These are phyloP conservation scores for Globisporangium splendens DNA, from an alignment of 352 stramenopile genomes.

Conservation along the genomic window DNA sequence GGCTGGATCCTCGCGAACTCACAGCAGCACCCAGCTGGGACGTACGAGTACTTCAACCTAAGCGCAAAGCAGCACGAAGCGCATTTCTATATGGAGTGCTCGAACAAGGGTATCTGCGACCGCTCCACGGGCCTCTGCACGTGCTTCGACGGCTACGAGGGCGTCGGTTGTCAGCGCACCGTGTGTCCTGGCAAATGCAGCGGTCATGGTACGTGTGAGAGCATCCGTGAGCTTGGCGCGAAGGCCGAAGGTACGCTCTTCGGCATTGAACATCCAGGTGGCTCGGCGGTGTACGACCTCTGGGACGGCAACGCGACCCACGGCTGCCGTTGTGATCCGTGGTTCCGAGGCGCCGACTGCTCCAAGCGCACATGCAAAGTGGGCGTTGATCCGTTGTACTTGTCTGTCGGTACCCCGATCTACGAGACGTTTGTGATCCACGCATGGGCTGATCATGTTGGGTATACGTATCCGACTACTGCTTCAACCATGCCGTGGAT, in stretches of 20 bases:
- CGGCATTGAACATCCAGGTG: slow-evolving; percentile 15
- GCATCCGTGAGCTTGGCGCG: slow-evolving; percentile 47
- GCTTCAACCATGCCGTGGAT: slow-evolving; percentile 18
- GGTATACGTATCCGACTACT: background rate
- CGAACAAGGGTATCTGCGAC: slow-evolving; percentile 92
- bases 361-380: slow-evolving; percentile 57
- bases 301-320: slow-evolving; percentile 85
- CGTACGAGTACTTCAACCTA: slow-evolving; percentile 76
- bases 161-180: slow-evolving; percentile 77
- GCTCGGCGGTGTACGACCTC: slow-evolving; percentile 41
- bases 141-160: slow-evolving; percentile 91
- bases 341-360: slow-evolving; percentile 87
- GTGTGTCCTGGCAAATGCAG: slow-evolving; percentile 70
- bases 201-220: slow-evolving; percentile 71
- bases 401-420: slow-evolving; percentile 28
- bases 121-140: slow-evolving; percentile 70
- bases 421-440: slow-evolving; percentile 60
- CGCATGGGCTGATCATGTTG: background rate
- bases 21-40: slow-evolving; percentile 60
- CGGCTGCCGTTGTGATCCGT: slow-evolving; percentile 87
- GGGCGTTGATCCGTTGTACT: slow-evolving; percentile 64
- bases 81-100: slow-evolving; percentile 93
- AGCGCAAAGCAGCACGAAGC: slow-evolving; percentile 39
- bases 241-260: slow-evolving; percentile 47
- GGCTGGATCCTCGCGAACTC: slow-evolving; percentile 70